Conservation (phyloP, 139 green algal genomes). For the Chlorella sp. region DNA sequence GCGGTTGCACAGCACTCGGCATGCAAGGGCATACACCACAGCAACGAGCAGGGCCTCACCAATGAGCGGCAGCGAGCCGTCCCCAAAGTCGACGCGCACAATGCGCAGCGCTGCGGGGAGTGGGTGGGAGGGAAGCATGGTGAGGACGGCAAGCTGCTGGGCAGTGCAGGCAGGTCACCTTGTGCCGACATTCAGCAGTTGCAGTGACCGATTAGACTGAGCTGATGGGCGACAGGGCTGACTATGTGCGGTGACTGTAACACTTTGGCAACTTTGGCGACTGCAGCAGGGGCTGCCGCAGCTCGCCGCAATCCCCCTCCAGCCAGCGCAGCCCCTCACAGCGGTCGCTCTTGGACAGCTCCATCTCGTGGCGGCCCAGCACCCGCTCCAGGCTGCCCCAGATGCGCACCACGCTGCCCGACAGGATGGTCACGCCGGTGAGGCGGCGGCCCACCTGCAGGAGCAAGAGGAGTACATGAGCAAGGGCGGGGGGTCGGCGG, state of each 20-base stretch:
- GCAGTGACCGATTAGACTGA: no score
- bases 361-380: constrained; percentile 60
- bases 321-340: no score
- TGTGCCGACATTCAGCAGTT: no score
- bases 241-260: no score
- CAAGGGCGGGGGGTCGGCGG: neutral
- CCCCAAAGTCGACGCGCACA: constrained; percentile 60
- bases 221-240: no score
- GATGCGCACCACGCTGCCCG: constrained; percentile 74
- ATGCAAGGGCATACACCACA: neutral
- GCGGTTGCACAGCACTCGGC: neutral
- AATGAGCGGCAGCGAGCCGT: constrained; percentile 44
- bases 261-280: no score
- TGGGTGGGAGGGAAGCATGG: no score
- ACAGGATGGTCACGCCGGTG: constrained; percentile 70
- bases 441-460: constrained; percentile 61
- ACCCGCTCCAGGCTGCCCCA: constrained; percentile 83
- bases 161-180: no score
- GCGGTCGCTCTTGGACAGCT: constrained; percentile 68
- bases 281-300: no score
- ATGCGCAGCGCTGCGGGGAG: constrained; percentile 60
- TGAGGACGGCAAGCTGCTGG: no score
- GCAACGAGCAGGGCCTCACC: constrained; percentile 22
- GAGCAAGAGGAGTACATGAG: neutral
- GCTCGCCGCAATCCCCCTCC: no score